These are phyloP conservation scores for Cadophora malorum DNA, from an alignment of 2,329 filamentous ascomycete genomes.

Conservation along the genomic window DNA sequence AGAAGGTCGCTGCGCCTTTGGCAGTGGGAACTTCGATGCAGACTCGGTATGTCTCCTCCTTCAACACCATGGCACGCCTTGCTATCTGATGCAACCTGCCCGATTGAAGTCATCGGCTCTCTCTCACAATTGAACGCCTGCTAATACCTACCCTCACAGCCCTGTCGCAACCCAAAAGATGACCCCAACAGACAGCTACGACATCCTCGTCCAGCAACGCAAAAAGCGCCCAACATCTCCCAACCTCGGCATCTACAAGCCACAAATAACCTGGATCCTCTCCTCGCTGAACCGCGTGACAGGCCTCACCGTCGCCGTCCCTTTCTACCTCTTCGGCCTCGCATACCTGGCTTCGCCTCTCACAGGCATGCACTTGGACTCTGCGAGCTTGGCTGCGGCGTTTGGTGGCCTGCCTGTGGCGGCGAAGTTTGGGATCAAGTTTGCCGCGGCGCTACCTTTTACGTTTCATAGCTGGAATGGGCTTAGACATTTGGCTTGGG, in stretches of 20 bases:
- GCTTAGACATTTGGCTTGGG: conserved; percentile 75
- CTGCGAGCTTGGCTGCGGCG: conserved; percentile 65
- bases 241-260: conserved; percentile 73
- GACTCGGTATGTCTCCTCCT: conserved; percentile 50
- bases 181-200: conserved; percentile 50
- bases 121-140: neutral
- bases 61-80: neutral
- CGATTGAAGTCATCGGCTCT: neutral
- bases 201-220: conserved; percentile 72
- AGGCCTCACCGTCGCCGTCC: conserved; percentile 63
- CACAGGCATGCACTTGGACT: conserved; percentile 72
- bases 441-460: conserved; percentile 66
- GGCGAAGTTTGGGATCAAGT: conserved; percentile 65
- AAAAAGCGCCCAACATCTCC: conserved; percentile 71
- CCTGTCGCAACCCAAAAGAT: conserved; percentile 55
- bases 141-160: conserved; percentile 43
- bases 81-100: neutral
- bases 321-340: conserved; percentile 70
- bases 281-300: conserved; percentile 69
- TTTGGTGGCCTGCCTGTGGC: conserved; percentile 66
- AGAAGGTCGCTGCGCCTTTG: conserved; percentile 49
- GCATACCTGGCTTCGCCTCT: conserved; percentile 70
- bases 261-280: conserved; percentile 73
- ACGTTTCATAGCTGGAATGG: conserved; percentile 73
- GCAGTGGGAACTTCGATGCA: conserved; percentile 52